Evolutionary conservation across 768 basidiomycete genomes (phyloP).

Genomic region (Termitomyces sp.): DNA sequence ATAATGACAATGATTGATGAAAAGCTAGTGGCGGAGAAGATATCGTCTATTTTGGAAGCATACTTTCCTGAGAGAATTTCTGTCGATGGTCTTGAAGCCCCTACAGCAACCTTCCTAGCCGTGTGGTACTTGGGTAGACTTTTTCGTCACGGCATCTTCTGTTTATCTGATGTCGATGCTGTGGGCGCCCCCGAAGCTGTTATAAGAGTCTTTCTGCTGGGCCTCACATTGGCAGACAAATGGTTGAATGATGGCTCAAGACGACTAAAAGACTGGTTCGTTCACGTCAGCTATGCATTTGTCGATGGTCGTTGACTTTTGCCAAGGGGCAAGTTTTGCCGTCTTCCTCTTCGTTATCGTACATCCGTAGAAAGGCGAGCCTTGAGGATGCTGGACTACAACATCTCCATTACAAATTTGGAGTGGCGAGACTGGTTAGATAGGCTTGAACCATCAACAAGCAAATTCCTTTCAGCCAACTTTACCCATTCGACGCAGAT

Average conservation of each 20-base stretch:
- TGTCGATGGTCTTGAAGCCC: not conserved
- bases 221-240: conserved; percentile 56
- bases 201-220: conserved; percentile 46
- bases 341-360: conserved; percentile 4
- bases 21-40: not conserved
- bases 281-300: not conserved
- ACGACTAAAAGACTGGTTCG: conserved; percentile 49
- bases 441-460: conserved; percentile 3
- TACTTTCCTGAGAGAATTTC: not conserved
- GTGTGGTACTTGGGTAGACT: conserved; percentile 56
- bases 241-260: conserved; percentile 57
- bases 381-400: conserved; percentile 12
- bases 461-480: not conserved
- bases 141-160: conserved; percentile 39
- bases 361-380: conserved; percentile 8
- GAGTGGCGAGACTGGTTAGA: conserved; percentile 15
- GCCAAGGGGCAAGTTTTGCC: conserved; percentile 10
- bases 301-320: not conserved
- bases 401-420: conserved; percentile 9
- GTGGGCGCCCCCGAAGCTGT: conserved; percentile 37
- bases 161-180: conserved; percentile 26
- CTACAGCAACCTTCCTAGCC: conserved; percentile 42
- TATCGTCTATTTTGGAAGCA: conserved; percentile 2
- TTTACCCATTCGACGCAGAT: not conserved
- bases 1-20: not conserved